Evolutionary conservation across 345 rosid genomes (phyloP), one percentile per base, ranked within the genome.

Genomic region (Dipteronia dyeriana): DNA sequence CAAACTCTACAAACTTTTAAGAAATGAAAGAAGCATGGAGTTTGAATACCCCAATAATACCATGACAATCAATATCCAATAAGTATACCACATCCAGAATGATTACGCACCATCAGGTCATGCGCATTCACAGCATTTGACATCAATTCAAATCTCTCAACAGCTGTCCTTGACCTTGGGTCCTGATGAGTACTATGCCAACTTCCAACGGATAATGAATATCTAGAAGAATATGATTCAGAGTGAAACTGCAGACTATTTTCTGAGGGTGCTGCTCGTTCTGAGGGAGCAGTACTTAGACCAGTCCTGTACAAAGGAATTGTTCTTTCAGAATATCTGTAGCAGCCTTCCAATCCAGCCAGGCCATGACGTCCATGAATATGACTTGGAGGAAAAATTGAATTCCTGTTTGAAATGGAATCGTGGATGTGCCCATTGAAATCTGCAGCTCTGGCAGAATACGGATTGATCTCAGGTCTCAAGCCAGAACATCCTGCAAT

Each of bases 181-280:
- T 76, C 71, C 62, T 84, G 81, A 20, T 64, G 78, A 71, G 66
- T 64, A 72, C 65, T 47, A 47, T 41, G 86, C 86, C 80, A 78
- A 12, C 78, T 59, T 73, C 82, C 22, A 16, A 79, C 54, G 57
- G 80, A 65, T 3, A 57, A 64, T 73, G 80, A 60, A 39, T 62
- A 66, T 78, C 84, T 76, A 23, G 82, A 81, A 69, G 76, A 25
- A 63, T 41, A 64, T 70, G 66, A 39, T 63, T 76, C 82, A 41
- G 84, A 39, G 29, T 57, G 64, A 56, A 69, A 47, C 65, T 66
- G 78, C 56, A 62, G 69, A 29, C 64, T 65, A 60, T 49, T 69
- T 62, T 57, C 82, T 5, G 70, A 60, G 25, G 64, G 69, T 20
- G 77, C 20, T 71, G 73, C 39, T 75, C 53, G 79, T 25, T 41